phyloP scores from a whole-genome alignment of 2,329 filamentous ascomycete genomes.

The Colletotrichum tropicicola region DNA sequence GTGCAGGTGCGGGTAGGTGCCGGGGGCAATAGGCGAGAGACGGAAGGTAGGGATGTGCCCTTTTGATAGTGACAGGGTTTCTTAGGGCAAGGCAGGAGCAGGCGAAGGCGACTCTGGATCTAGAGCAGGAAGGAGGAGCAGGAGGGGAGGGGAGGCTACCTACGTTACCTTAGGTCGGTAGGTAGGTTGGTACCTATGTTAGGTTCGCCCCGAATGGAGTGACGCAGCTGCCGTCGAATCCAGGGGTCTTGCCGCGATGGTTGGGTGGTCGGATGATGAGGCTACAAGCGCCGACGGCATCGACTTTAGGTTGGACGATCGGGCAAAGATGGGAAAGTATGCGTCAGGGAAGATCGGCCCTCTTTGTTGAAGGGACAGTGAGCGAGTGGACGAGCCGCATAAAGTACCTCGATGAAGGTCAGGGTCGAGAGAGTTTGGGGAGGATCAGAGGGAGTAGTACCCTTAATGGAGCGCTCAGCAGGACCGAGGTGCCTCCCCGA shows the following conservation, averaged over 20 bases:
- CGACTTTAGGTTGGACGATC: slow-evolving; percentile 23
- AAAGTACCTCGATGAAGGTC: too few relatives aligned
- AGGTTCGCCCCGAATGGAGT: slow-evolving; percentile 6
- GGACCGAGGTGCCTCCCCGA: not conserved
- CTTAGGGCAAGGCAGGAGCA: slow-evolving; percentile 16
- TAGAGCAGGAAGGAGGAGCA: not conserved
- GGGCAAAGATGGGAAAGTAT: slow-evolving; percentile 1
- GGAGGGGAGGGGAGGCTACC: not conserved
- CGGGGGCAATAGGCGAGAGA: slow-evolving; percentile 2
- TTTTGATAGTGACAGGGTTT: slow-evolving; percentile 7
- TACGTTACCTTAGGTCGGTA: too few relatives aligned
- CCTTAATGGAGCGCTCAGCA: not conserved
- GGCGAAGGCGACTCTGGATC: not conserved
- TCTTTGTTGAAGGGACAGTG: slow-evolving; percentile 1
- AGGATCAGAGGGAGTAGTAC: not conserved
- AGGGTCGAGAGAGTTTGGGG: too few relatives aligned
- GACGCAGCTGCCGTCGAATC: slow-evolving; percentile 19
- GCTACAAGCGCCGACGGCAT: slow-evolving; percentile 11
- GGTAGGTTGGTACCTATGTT: too few relatives aligned
- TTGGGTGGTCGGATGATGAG: slow-evolving; percentile 18
- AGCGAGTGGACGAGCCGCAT: not conserved
- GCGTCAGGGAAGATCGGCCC: not conserved
- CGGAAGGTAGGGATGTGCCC: slow-evolving; percentile 10
- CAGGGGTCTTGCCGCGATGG: slow-evolving; percentile 18
- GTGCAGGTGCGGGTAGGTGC: not conserved